Conservation (phyloP, 805 yeast genomes). For the Starmerella roubikii region DNA sequence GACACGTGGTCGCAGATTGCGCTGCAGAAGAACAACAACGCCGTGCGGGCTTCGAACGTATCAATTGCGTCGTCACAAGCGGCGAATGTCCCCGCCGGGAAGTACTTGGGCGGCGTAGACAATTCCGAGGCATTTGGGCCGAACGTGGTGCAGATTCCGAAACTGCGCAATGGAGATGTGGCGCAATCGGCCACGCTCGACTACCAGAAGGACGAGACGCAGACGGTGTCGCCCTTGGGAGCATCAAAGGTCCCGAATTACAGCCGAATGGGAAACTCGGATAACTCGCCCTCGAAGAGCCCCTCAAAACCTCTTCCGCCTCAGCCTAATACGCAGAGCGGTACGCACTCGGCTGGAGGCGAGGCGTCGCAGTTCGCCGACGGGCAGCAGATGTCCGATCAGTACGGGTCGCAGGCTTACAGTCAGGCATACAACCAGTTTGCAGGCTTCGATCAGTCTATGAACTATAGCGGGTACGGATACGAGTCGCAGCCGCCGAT, state of each 20-base stretch:
- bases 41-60: neutral
- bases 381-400: neutral
- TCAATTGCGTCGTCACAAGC: slow-evolving; percentile 11
- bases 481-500: neutral
- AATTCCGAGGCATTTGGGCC: slow-evolving; percentile 19
- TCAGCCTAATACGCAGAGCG: too few species aligned
- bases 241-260: slow-evolving; percentile 11
- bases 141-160: slow-evolving; percentile 23
- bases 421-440: neutral
- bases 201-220: slow-evolving; percentile 7
- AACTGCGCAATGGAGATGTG: slow-evolving; percentile 11
- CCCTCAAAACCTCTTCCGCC: too few species aligned
- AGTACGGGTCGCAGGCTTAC: too few species aligned
- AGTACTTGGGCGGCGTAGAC: slow-evolving; percentile 21
- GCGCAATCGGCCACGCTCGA: slow-evolving; percentile 6
- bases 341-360: too few species aligned
- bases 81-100: slow-evolving; percentile 23
- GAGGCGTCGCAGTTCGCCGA: too few species aligned
- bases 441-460: neutral
- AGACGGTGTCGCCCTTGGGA: slow-evolving; percentile 3
- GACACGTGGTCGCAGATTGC: slow-evolving; percentile 11
- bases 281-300: neutral
- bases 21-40: neutral
- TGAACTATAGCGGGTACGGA: neutral
- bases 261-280: slow-evolving; percentile 13